Base-by-base conservation (phyloP, 1,284 basidiomycete species). In the Cutaneotrichosporon dermatis region DNA sequence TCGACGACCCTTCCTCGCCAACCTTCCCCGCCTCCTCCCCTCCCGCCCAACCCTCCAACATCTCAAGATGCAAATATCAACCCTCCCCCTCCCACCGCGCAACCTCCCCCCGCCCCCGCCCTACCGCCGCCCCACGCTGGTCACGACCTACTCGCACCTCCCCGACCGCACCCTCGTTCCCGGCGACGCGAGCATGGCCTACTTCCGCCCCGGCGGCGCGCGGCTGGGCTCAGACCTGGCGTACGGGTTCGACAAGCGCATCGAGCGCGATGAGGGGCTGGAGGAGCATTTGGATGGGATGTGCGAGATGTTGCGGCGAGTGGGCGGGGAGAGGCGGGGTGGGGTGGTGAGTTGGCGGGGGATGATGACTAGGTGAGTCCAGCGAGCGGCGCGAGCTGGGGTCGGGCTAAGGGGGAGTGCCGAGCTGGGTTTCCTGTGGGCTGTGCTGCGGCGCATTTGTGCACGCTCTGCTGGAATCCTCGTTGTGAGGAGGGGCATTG, bases 331-430 rank as follows among this genome's bases (percentile, higher is more conserved):
- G 83, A 62, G 70, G 46, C 62, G 56, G 15, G 71, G 72, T 0
- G 95, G 94, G 4, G 85, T 97, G 58, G 85, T 96, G 79, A 97
- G 94, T 60, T 94, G 88, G 88, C 90, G 80, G 80, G 84, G 77
- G 12, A 77, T 77, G 75, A 67, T 75, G 33, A 77, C 75, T 5
- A 60, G 73, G 75, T 76, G 44, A 45, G 69, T 60, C n/a, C n/a
- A n/a, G n/a, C n/a, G n/a, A n/a, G 44, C 5, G 4, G 13, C 11
- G 50, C 50, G 5, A 4, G 9, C 13, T 2, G 13, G 36, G 34
- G 34, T 25, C 25, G 25, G 25, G 25, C n/a, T n/a, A n/a, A n/a
- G n/a, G n/a, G n/a, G n/a, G n/a, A n/a, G n/a, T n/a, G n/a, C n/a
- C n/a, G n/a, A n/a, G n/a, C n/a, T n/a, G n/a, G n/a, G n/a, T n/a